A percentile compares a stretch with the other conserved stretches of the same genome.
Evolutionary conservation across 2,329 filamentous ascomycete species (phyloP).

Genomic region (Teratosphaeria epicoccoides): DNA sequence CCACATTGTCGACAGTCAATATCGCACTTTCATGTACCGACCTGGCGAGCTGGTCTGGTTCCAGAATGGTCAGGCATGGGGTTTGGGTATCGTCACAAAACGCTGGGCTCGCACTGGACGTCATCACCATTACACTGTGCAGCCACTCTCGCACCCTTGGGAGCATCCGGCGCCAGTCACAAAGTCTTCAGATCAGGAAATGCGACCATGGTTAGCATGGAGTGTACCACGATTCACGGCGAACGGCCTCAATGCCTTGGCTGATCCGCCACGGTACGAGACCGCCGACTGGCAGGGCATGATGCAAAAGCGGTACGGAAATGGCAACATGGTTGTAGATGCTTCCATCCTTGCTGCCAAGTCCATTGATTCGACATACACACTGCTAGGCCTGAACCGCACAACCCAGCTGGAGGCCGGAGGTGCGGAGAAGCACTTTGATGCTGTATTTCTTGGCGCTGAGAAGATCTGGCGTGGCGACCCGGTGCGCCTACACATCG

Average conservation of each 20-base stretch:
- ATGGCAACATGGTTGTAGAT: slow-evolving; percentile 44
- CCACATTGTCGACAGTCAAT: slow-evolving; percentile 40
- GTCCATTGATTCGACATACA: slow-evolving; percentile 45
- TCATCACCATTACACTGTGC: slow-evolving; percentile 21
- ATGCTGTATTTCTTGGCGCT: slow-evolving; percentile 46
- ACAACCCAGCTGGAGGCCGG: slow-evolving; percentile 28
- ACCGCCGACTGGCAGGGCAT: slow-evolving; percentile 41
- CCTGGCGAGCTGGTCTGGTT: slow-evolving; percentile 50
- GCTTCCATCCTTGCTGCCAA: slow-evolving; percentile 49
- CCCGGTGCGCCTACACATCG: slow-evolving; percentile 41
- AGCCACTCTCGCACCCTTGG: slow-evolving; percentile 32
- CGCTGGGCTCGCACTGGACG: slow-evolving; percentile 26
- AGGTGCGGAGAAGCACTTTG: slow-evolving; percentile 36
- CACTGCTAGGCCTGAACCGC: slow-evolving; percentile 40
- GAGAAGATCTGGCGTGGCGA: slow-evolving; percentile 53
- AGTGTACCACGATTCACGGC: slow-evolving; percentile 44
- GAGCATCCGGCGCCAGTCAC: slow-evolving; percentile 26
- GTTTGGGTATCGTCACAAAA: slow-evolving; percentile 41
- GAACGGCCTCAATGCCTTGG: slow-evolving; percentile 31
- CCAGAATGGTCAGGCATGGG: slow-evolving; percentile 42
- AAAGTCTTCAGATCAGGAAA: slow-evolving; percentile 33
- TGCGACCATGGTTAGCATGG: slow-evolving; percentile 51
- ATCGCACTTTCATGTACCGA: slow-evolving; percentile 40
- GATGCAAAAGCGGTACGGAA: slow-evolving; percentile 32
- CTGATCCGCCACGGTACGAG: slow-evolving; percentile 33